Percentiles rank a stretch among this genome's conserved stretches.
Evolutionary conservation across 2,329 filamentous ascomycete species (phyloP).

Genomic region (Plectosphaerella cucumerina): DNA sequence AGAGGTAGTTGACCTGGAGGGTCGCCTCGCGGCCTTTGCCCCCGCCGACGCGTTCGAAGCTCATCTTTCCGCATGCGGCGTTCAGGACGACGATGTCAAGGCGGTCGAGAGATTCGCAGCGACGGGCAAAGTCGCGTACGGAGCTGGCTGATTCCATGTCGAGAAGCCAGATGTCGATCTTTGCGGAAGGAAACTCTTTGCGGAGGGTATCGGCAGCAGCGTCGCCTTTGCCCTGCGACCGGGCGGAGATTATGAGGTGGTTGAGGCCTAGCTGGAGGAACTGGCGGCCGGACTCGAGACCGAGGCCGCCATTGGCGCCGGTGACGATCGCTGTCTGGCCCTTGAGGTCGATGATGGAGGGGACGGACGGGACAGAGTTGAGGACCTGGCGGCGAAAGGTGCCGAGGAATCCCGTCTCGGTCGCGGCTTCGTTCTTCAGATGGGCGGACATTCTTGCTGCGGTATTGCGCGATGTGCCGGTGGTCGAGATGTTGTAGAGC

Average conservation of each 20-base stretch:
- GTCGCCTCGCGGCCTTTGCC: slow-evolving; percentile 32
- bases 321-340: slow-evolving; percentile 39
- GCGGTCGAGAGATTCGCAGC: slow-evolving; percentile 24
- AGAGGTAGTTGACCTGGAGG: slow-evolving; percentile 36
- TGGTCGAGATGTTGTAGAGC: neutral
- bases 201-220: slow-evolving; percentile 27
- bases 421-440: slow-evolving; percentile 1
- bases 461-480: neutral
- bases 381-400: neutral
- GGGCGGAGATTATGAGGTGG: slow-evolving; percentile 37
- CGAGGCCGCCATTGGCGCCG: slow-evolving; percentile 39
- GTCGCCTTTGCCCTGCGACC: slow-evolving; percentile 32
- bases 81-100: slow-evolving; percentile 43
- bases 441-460: slow-evolving; percentile 1
- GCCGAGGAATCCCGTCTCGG: neutral
- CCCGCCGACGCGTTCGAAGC: slow-evolving; percentile 10
- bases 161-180: slow-evolving; percentile 32
- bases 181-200: slow-evolving; percentile 22
- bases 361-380: neutral
- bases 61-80: slow-evolving; percentile 26
- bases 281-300: slow-evolving; percentile 36
- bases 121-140: slow-evolving; percentile 30
- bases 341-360: slow-evolving; percentile 14
- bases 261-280: slow-evolving; percentile 30
- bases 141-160: slow-evolving; percentile 40